A percentile compares a stretch with the other conserved stretches of the same genome.
Conservation (phyloP, 169 alveolate genomes). For the Babesia gibsoni region DNA sequence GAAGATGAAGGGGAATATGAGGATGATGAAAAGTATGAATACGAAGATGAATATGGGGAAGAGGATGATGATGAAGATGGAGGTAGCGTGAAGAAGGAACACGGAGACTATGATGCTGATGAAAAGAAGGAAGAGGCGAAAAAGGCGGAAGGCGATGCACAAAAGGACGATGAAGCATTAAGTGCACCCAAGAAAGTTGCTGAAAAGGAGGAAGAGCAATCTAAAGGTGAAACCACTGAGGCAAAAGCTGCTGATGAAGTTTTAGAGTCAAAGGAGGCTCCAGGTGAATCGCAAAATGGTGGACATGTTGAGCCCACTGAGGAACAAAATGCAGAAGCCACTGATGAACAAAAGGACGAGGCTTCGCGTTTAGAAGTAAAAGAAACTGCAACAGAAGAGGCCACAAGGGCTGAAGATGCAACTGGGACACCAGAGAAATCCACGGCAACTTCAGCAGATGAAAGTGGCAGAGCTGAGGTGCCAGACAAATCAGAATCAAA, state of each 20-base stretch:
- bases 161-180: not conserved
- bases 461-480: too few relatives aligned
- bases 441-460: too few relatives aligned
- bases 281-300: too few relatives aligned
- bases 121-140: conserved; percentile 5
- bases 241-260: not conserved
- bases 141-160: not conserved
- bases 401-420: too few relatives aligned
- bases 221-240: not conserved
- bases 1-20: conserved; percentile 2
- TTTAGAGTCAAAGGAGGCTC: too few relatives aligned
- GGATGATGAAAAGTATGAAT: conserved; percentile 25
- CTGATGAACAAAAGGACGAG: too few relatives aligned
- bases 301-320: too few relatives aligned
- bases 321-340: too few relatives aligned
- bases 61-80: not conserved
- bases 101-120: not conserved
- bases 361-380: too few relatives aligned
- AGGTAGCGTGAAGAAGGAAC: not conserved
- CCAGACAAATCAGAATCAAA: too few relatives aligned
- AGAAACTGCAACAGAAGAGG: too few relatives aligned
- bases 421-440: too few relatives aligned
- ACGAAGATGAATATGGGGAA: conserved; percentile 28
- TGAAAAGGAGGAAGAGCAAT: not conserved
- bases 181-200: not conserved